These are phyloP conservation scores for Terfezia claveryi DNA, from an alignment of 495 filamentous ascomycete genomes.

Conservation along the genomic window DNA sequence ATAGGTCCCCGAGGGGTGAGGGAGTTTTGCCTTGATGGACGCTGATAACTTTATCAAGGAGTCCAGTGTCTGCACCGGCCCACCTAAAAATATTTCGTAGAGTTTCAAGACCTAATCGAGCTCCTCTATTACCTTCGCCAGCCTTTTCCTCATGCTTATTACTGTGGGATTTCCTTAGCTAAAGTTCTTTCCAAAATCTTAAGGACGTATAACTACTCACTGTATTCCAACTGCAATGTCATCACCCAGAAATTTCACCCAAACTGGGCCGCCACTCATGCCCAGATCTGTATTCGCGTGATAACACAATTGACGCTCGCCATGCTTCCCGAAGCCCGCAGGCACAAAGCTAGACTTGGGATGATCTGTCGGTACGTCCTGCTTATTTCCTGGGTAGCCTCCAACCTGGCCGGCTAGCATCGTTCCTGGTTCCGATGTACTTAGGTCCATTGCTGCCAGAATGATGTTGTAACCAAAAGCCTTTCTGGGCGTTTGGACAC, in stretches of 20 bases:
- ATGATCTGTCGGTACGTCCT: background rate
- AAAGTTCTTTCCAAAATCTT: background rate
- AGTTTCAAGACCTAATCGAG: background rate
- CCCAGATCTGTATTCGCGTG: conserved; percentile 5
- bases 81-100: background rate
- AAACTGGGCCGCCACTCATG: conserved; percentile 14
- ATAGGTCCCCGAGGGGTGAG: background rate
- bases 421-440: background rate
- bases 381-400: background rate
- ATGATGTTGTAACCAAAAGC: conserved; percentile 4
- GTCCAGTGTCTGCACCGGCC: background rate
- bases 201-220: conserved; percentile 1
- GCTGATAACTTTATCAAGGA: background rate
- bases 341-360: background rate
- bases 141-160: background rate
- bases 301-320: conserved; percentile 3
- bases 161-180: background rate
- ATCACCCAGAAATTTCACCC: conserved; percentile 8
- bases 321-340: background rate
- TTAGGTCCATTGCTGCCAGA: conserved; percentile 1
- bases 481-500: conserved; percentile 6
- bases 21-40: background rate
- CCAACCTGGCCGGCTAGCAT: background rate
- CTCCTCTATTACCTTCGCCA: background rate
- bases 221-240: conserved; percentile 11